Conservation (phyloP, 192 early-diverging fungal species). For the Dissophora ornata region DNA sequence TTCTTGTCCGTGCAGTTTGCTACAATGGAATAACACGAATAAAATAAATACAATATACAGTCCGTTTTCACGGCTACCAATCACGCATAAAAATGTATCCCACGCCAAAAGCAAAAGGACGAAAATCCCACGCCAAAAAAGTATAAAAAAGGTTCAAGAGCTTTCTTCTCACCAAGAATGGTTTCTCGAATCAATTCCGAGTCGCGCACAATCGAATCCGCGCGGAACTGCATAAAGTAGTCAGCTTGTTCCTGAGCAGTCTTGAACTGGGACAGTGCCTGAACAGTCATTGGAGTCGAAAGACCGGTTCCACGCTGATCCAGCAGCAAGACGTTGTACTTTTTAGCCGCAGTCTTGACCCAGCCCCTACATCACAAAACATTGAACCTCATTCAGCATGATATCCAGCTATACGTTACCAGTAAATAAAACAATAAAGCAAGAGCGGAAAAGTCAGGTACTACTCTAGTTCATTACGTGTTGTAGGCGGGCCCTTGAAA, state of each 20-base stretch:
- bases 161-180: slow-evolving; percentile 55
- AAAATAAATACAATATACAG: background rate
- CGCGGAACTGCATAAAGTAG: slow-evolving; percentile 73
- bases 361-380: slow-evolving; percentile 17
- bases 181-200: slow-evolving; percentile 71
- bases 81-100: too few relatives aligned
- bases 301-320: slow-evolving; percentile 79
- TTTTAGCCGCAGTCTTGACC: slow-evolving; percentile 60
- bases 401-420: too few relatives aligned
- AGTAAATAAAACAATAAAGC: background rate
- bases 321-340: slow-evolving; percentile 73
- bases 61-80: too few relatives aligned
- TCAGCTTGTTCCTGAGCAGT: slow-evolving; percentile 66
- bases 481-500: slow-evolving; percentile 47
- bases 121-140: too few relatives aligned
- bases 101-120: too few relatives aligned
- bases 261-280: slow-evolving; percentile 58
- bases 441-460: too few relatives aligned
- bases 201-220: slow-evolving; percentile 76
- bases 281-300: slow-evolving; percentile 67
- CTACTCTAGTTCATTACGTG: too few relatives aligned
- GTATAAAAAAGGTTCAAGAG: too few relatives aligned
- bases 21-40: background rate
- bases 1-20: slow-evolving; percentile 39
- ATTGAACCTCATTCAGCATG: too few relatives aligned